Percentiles rank a stretch among this genome's conserved stretches.
Evolutionary conservation across 495 filamentous ascomycete genomes (phyloP).

Genomic region (Rostrohypoxylon terebratum): DNA sequence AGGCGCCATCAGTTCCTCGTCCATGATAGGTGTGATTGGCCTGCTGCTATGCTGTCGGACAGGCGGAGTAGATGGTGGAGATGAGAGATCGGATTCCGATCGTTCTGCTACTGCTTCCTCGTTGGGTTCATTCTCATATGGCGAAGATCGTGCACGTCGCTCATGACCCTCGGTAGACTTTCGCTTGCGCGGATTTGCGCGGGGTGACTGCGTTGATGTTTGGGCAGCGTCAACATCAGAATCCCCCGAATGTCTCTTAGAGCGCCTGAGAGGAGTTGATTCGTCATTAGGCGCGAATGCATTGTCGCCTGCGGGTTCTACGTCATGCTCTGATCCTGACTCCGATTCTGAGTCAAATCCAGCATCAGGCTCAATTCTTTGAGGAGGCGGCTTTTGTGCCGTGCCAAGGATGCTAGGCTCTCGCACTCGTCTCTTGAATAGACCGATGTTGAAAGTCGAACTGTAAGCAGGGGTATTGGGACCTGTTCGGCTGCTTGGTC

Average conservation of each 20-base stretch:
- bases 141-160: conserved; percentile 42
- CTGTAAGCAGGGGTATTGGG: conserved; percentile 58
- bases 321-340: conserved; percentile 48
- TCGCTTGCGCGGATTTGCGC: conserved; percentile 55
- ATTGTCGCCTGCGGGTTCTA: conserved; percentile 33
- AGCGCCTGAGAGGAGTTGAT: conserved; percentile 55
- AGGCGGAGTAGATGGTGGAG: conserved; percentile 34
- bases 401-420: conserved; percentile 63
- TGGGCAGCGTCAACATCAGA: conserved; percentile 20
- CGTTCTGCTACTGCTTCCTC: conserved; percentile 43
- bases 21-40: conserved; percentile 43
- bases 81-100: conserved; percentile 46
- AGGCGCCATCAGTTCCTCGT: conserved; percentile 59
- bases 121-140: conserved; percentile 47
- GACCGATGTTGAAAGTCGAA: conserved; percentile 59
- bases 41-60: conserved; percentile 25
- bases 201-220: conserved; percentile 40
- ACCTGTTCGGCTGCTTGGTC: conserved; percentile 61
- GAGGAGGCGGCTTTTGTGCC: conserved; percentile 51
- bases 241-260: conserved; percentile 50
- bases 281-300: conserved; percentile 61
- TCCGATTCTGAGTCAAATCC: conserved; percentile 34
- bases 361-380: conserved; percentile 47
- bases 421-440: conserved; percentile 58
- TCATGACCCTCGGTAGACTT: conserved; percentile 58